Conservation (phyloP, 768 basidiomycete genomes). For the Lactarius hengduanensis region DNA sequence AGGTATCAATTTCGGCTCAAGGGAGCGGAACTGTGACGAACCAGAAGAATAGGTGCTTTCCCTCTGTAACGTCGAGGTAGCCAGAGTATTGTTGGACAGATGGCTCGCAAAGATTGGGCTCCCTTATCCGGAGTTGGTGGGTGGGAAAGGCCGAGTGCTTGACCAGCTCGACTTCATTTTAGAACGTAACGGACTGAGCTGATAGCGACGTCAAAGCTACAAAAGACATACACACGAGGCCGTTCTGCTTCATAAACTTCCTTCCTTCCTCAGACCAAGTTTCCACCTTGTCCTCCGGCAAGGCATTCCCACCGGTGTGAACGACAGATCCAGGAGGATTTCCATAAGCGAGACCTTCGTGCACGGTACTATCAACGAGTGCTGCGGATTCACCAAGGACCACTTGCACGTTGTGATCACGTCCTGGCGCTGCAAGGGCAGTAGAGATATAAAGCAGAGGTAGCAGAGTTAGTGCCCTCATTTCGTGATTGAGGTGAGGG, state of each 20-base stretch:
- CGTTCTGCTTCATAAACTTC: slow-evolving; percentile 68
- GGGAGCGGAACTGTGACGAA: slow-evolving; percentile 29
- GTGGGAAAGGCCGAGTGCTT: slow-evolving; percentile 39
- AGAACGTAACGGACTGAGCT: background rate
- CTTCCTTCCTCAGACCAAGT: slow-evolving; percentile 63
- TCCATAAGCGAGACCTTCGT: slow-evolving; percentile 18
- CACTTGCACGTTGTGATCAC: slow-evolving; percentile 45
- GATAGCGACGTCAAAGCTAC: background rate
- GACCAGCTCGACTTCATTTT: slow-evolving; percentile 41
- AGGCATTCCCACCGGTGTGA: slow-evolving; percentile 44
- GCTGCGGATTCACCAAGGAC: slow-evolving; percentile 38
- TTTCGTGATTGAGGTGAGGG: slow-evolving; percentile 31
- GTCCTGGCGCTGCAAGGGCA: slow-evolving; percentile 41
- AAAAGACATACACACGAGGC: slow-evolving; percentile 58
- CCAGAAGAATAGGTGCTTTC: slow-evolving; percentile 62
- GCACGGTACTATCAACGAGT: slow-evolving; percentile 26
- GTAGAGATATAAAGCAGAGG: slow-evolving; percentile 39
- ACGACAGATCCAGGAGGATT: slow-evolving; percentile 37
- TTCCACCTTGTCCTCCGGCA: slow-evolving; percentile 45
- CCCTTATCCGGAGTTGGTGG: slow-evolving; percentile 41
- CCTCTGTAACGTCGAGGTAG: slow-evolving; percentile 55
- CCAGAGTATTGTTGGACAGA: slow-evolving; percentile 53
- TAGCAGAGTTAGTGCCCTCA: slow-evolving; percentile 41
- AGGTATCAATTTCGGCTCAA: background rate
- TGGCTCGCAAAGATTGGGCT: slow-evolving; percentile 50